These are phyloP conservation scores for Epichloe baconii DNA, from an alignment of 2,329 filamentous ascomycete genomes.

Conservation along the genomic window DNA sequence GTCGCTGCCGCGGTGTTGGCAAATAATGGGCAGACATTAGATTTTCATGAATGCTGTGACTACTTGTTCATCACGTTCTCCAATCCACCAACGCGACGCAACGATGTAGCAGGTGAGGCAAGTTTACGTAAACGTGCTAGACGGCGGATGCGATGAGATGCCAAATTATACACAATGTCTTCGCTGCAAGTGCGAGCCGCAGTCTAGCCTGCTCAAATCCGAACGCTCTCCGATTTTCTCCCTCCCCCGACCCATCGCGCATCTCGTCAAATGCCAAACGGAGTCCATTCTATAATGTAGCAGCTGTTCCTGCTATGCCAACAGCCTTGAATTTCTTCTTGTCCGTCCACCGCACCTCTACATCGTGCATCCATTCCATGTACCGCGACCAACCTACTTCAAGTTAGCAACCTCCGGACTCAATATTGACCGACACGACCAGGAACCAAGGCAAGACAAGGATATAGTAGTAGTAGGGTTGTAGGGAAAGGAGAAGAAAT, in stretches of 20 bases:
- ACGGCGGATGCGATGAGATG: neutral
- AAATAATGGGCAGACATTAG: neutral
- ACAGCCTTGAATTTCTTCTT: constrained; percentile 49
- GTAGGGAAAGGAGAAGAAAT: neutral
- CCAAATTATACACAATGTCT: neutral
- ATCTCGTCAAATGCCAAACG: neutral
- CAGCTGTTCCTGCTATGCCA: constrained; percentile 49
- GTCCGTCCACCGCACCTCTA: constrained; percentile 56
- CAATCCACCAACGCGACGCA: too few relatives aligned
- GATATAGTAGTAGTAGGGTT: neutral
- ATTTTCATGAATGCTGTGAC: neutral
- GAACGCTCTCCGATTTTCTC: neutral
- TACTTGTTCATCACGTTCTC: neutral
- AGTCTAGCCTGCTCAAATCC: neutral
- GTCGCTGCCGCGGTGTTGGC: neutral
- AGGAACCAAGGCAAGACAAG: neutral
- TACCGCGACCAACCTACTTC: constrained; percentile 72
- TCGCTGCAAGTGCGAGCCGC: neutral
- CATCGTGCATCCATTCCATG: constrained; percentile 85
- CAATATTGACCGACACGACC: neutral
- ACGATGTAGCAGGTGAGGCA: too few relatives aligned
- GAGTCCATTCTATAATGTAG: constrained; percentile 30
- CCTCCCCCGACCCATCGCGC: neutral
- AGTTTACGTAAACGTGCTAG: too few relatives aligned
- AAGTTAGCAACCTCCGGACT: neutral